These are phyloP conservation scores for Voacanga thouarsii DNA, from an alignment of 257 asterid species.

Conservation along the genomic window DNA sequence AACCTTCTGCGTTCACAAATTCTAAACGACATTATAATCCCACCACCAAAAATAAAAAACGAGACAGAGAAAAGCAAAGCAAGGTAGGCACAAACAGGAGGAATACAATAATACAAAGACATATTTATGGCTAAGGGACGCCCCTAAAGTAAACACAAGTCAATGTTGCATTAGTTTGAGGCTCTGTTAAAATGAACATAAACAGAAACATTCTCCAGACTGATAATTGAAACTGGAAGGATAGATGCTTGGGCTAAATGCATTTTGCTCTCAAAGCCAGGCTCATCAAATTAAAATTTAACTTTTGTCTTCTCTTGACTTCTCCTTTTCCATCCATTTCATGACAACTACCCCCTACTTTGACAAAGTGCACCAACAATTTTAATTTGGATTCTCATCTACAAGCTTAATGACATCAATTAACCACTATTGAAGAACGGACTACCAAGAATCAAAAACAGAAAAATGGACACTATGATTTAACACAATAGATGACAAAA, in stretches of 20 bases:
- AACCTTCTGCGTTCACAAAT: slow-evolving; percentile 10
- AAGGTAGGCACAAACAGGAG: background rate
- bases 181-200: background rate
- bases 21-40: background rate
- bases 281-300: background rate
- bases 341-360: no score
- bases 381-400: no score
- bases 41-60: background rate
- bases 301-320: no score
- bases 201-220: background rate
- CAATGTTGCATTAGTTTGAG: background rate
- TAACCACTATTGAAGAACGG: no score
- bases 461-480: no score
- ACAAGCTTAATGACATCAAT: no score
- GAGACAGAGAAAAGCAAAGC: background rate
- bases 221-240: background rate
- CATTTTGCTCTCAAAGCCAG: background rate
- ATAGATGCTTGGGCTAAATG: background rate
- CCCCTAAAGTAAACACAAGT: background rate
- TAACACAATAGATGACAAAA: no score
- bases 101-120: background rate
- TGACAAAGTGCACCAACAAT: no score
- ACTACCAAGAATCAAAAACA: no score
- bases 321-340: background rate
- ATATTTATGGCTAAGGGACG: background rate